Evolutionary conservation across 805 yeast species (phyloP).

Genomic region (Maudiozyma barnettii): DNA sequence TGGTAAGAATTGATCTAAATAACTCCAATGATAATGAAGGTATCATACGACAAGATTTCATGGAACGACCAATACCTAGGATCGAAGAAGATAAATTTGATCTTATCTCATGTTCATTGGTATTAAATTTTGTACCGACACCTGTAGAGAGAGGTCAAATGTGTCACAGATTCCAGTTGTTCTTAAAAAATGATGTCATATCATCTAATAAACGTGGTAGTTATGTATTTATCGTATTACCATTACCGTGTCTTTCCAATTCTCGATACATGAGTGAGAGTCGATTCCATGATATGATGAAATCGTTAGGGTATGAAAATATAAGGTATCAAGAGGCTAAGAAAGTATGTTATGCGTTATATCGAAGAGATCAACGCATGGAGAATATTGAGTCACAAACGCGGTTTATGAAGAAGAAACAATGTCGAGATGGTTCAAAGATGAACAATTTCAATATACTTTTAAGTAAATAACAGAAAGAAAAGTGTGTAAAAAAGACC

Average conservation of each 20-base stretch:
- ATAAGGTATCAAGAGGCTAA: constrained; percentile 46
- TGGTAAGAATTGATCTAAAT: constrained; percentile 59
- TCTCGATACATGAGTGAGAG: constrained; percentile 63
- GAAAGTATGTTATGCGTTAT: constrained; percentile 68
- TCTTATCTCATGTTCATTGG: constrained; percentile 74
- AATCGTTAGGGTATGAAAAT: constrained; percentile 48
- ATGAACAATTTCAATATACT: constrained; percentile 66
- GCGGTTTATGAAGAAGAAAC: constrained; percentile 15
- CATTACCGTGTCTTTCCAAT: constrained; percentile 75
- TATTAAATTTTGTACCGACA: constrained; percentile 78
- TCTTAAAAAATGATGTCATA: constrained; percentile 34
- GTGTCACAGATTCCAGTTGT: constrained; percentile 51
- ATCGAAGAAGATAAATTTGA: constrained; percentile 41
- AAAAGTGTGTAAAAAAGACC: background rate
- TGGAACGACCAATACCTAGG: constrained; percentile 59
- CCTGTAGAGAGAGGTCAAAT: constrained; percentile 65
- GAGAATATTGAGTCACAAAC: background rate
- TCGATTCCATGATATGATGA: constrained; percentile 38
- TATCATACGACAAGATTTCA: constrained; percentile 73
- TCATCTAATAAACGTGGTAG: too few relatives aligned
- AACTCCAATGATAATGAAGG: constrained; percentile 62
- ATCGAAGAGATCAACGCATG: constrained; percentile 17
- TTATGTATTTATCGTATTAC: constrained; percentile 68
- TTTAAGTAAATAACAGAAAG: background rate
- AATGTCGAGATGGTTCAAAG: constrained; percentile 46